A percentile compares a stretch with the other conserved stretches of the same genome.
Conservation (phyloP, 1,284 basidiomycete genomes). For the Cerioporus squamosus region DNA sequence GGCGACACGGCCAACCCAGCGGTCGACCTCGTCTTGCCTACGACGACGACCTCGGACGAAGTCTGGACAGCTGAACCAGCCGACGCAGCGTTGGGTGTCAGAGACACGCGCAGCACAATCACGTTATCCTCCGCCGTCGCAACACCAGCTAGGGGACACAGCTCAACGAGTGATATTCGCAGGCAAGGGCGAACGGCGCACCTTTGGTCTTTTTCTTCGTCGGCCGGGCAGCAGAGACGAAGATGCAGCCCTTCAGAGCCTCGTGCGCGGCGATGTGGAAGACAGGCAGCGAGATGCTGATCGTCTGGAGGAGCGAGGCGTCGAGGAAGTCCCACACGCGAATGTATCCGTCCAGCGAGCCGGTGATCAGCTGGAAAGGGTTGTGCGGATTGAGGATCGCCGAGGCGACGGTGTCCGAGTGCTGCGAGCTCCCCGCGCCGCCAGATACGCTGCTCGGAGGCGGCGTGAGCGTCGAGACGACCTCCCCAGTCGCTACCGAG, state of each 20-base stretch:
- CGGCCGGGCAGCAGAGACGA: constrained; percentile 63
- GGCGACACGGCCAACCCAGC: constrained; percentile 74
- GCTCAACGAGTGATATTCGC: background rate
- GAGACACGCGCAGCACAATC: constrained; percentile 61
- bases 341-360: constrained; percentile 82
- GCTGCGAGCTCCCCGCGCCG: constrained; percentile 38
- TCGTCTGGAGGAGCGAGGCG: constrained; percentile 76
- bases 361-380: constrained; percentile 88
- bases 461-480: constrained; percentile 78
- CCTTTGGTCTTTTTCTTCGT: constrained; percentile 52
- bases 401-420: constrained; percentile 65
- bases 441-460: constrained; percentile 46
- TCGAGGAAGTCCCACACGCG: constrained; percentile 96
- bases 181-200: constrained; percentile 36
- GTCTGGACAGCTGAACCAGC: constrained; percentile 47
- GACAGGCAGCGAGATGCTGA: constrained; percentile 75
- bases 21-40: constrained; percentile 74
- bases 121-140: constrained; percentile 51
- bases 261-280: constrained; percentile 74
- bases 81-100: constrained; percentile 52
- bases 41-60: constrained; percentile 53
- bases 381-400: constrained; percentile 86
- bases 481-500: constrained; percentile 73
- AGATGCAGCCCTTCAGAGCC: constrained; percentile 68
- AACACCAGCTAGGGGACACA: constrained; percentile 13